Percentiles rank a stretch among this genome's conserved stretches.
phyloP scores from a whole-genome alignment of 805 yeast species.

The Candida berthetii region DNA sequence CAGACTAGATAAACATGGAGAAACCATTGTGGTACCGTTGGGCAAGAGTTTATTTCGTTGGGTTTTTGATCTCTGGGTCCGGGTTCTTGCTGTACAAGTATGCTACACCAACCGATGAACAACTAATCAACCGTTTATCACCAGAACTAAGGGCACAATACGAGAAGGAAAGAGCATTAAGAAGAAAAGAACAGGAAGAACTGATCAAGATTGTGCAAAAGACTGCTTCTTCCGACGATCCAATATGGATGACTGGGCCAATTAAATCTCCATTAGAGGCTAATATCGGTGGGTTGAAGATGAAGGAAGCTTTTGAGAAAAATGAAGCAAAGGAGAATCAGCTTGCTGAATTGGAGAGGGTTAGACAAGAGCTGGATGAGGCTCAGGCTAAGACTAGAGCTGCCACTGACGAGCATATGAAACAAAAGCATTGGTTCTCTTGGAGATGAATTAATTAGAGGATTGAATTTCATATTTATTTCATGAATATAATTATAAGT shows the following conservation, averaged over 20 bases:
- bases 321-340: constrained; percentile 37
- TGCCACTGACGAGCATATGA: constrained; percentile 24
- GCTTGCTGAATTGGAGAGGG: constrained; percentile 33
- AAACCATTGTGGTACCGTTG: constrained; percentile 51
- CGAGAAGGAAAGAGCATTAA: constrained; percentile 53
- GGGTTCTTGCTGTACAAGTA: constrained; percentile 71
- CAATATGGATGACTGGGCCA: constrained; percentile 78
- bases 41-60: constrained; percentile 50
- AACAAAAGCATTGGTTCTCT: constrained; percentile 25
- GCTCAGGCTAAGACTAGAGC: constrained; percentile 21
- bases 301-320: constrained; percentile 41
- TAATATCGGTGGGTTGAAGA: constrained; percentile 23
- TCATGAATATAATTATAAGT: too few relatives aligned
- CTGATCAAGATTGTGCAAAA: constrained; percentile 59
- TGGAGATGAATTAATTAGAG: constrained; percentile 14
- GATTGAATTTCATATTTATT: too few relatives aligned
- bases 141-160: constrained; percentile 81
- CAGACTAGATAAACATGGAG: constrained; percentile 15
- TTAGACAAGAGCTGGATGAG: constrained; percentile 31
- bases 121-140: constrained; percentile 63
- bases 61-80: constrained; percentile 60
- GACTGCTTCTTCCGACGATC: constrained; percentile 65
- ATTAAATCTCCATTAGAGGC: constrained; percentile 63
- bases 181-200: constrained; percentile 64
- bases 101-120: constrained; percentile 82